These are phyloP conservation scores for Globisporangium canariense DNA, from an alignment of 352 stramenopile species.

Conservation along the genomic window DNA sequence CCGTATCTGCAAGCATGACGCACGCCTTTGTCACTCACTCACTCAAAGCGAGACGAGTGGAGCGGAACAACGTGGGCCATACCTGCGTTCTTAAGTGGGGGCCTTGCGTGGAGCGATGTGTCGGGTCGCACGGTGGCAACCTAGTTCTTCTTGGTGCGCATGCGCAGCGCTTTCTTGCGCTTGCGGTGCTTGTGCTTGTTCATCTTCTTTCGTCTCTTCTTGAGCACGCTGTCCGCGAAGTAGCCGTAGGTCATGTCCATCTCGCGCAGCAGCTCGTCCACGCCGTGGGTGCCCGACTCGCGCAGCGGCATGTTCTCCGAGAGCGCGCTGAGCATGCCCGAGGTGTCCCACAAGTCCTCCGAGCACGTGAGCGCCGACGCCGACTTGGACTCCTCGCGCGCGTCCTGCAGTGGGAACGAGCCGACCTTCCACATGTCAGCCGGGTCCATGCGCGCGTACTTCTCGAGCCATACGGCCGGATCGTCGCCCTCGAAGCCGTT, in stretches of 20 bases:
- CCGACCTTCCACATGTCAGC: constrained; percentile 76
- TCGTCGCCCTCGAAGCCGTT: constrained; percentile 34
- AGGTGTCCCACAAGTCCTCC: constrained; percentile 74
- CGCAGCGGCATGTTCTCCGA: constrained; percentile 57
- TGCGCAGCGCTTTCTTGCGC: constrained; percentile 84
- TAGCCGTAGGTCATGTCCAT: constrained; percentile 60
- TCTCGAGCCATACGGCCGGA: constrained; percentile 45
- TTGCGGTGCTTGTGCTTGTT: constrained; percentile 93
- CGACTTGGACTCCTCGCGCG: constrained; percentile 16
- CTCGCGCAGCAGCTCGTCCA: constrained; percentile 60
- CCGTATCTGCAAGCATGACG: no score
- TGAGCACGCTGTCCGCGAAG: constrained; percentile 81
- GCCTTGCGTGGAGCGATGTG: not conserved
- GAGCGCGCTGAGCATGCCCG: constrained; percentile 75
- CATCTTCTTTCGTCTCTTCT: constrained; percentile 92
- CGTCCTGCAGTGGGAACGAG: constrained; percentile 56
- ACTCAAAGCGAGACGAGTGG: not conserved
- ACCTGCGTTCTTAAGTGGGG: not conserved
- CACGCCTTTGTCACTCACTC: no score
- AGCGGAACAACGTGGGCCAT: not conserved
- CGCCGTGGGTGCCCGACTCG: constrained; percentile 31
- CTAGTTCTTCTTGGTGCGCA: constrained; percentile 90
- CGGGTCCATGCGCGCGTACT: constrained; percentile 60
- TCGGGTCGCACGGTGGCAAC: constrained; percentile 1
- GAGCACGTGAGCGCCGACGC: constrained; percentile 31